Conservation (phyloP, 164 flowering plant genomes). For the Dillenia turbinata region DNA sequence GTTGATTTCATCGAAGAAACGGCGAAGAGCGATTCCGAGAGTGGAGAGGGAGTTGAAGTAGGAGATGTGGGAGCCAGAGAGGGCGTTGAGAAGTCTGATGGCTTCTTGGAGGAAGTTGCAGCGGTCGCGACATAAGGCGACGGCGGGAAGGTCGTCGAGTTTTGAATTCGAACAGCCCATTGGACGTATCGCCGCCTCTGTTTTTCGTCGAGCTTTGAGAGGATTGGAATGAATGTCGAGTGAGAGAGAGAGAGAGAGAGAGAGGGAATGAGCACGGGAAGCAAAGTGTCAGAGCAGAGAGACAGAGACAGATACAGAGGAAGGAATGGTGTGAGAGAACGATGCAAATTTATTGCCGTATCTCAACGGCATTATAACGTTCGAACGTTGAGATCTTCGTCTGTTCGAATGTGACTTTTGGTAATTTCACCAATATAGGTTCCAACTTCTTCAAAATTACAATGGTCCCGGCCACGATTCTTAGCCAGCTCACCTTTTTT, state of each 20-base stretch:
- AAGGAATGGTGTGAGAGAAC: background rate
- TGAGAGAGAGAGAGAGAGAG: constrained; percentile 5
- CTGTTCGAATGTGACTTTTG: too few relatives aligned
- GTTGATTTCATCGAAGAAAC: constrained; percentile 22
- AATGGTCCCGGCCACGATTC: too few relatives aligned
- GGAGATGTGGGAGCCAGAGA: constrained; percentile 36
- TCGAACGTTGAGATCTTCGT: too few relatives aligned
- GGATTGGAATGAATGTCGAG: background rate
- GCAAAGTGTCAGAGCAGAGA: constrained; percentile 18
- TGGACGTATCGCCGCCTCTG: background rate
- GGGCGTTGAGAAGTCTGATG: constrained; percentile 28
- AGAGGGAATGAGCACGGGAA: constrained; percentile 23
- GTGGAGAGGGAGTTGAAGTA: constrained; percentile 31
- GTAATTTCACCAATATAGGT: too few relatives aligned
- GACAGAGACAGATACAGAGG: background rate
- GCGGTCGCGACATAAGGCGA: constrained; percentile 51
- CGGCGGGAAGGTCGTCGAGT: constrained; percentile 45
- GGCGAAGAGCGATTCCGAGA: constrained; percentile 27
- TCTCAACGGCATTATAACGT: too few relatives aligned
- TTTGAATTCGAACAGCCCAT: constrained; percentile 58
- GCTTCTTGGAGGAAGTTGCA: constrained; percentile 37
- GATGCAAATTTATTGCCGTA: background rate
- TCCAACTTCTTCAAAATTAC: too few relatives aligned
- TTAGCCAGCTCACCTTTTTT: too few relatives aligned
- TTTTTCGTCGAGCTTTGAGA: constrained; percentile 3